Evolutionary conservation across 2,329 filamentous ascomycete genomes (phyloP).

Genomic region (Neodidymelliopsis sp.): DNA sequence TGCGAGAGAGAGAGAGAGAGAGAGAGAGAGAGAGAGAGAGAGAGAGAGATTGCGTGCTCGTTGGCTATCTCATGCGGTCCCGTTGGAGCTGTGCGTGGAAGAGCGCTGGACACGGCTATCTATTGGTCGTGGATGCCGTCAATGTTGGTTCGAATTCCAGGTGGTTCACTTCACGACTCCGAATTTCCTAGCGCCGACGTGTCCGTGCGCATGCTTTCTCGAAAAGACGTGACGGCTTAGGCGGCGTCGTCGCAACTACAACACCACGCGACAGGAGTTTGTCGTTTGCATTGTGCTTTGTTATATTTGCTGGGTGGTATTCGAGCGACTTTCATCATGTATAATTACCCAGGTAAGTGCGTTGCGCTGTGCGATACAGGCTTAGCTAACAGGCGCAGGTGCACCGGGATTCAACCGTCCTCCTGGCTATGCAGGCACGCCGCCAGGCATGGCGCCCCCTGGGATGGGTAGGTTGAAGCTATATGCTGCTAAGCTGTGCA

Average conservation of each 20-base stretch:
- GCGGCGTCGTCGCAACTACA: background rate
- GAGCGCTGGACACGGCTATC: too few relatives aligned
- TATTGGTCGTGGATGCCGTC: too few relatives aligned
- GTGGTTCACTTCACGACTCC: constrained; percentile 24
- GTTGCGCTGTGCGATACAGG: background rate
- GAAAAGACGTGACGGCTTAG: constrained; percentile 14
- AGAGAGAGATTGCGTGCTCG: too few relatives aligned
- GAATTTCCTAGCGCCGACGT: constrained; percentile 34
- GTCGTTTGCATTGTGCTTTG: background rate
- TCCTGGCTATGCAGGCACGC: constrained; percentile 76
- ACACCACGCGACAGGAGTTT: background rate
- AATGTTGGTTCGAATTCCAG: too few relatives aligned
- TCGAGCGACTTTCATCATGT: constrained; percentile 33
- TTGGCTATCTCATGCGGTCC: too few relatives aligned
- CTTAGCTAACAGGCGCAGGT: constrained; percentile 39
- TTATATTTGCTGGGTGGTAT: background rate
- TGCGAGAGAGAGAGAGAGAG: constrained; percentile 1
- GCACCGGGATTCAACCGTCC: constrained; percentile 74
- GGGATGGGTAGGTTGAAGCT: constrained; percentile 72
- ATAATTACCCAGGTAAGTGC: constrained; percentile 46
- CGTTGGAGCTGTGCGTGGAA: too few relatives aligned
- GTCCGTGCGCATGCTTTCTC: constrained; percentile 24
- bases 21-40: too few relatives aligned
- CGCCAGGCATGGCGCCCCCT: constrained; percentile 77
- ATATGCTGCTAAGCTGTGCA: background rate